Base-by-base conservation (phyloP, 2,329 filamentous ascomycete species). In the Lachnellula subtilissima region DNA sequence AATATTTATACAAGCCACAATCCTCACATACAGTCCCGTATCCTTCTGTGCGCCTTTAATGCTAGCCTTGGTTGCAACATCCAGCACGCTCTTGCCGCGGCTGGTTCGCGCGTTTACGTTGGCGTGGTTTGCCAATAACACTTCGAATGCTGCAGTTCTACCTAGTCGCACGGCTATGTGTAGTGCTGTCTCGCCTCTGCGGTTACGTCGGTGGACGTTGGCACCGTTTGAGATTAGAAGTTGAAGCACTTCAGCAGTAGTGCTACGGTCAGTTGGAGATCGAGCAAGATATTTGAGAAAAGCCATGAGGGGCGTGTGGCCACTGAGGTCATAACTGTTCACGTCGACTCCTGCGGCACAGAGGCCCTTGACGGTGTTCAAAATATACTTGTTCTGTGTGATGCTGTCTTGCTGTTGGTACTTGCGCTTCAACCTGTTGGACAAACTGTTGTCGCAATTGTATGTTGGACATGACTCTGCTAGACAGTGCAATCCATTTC, bases 121-220 rank as follows among this genome's bases (percentile, higher is more conserved):
- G 3, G 53, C 50, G 5, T 48, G 22, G 19, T 36, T 45, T 6
- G 17, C 50, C 12, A 59, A 40, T 1, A 59, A 22, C 3, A 52
- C 25, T 35, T 52, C 28, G 2, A 48, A 36, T n/a, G 50, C 42
- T 23, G 42, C 47, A 7, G 15, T 14, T 2, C 42, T 17, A 2
- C 53, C 53, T 2, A 59, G 25, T 9, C 43, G 35, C 12, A 54
- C 25, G n/a, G 57, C 50, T 2, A 56, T 7, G 48, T 59, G 57
- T 6, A 59, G 43, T 12, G 57, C 57, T 12, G 53, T 59, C 39
- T 59, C 57, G 17, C 57, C 57, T 19, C 51, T 37, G 8, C 57
- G 53, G 40, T 56, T 56, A 2, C 53, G 50, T 14, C 53, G 19
- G 35, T 51, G 42, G 2, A 52, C 25, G 15, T 52, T 48, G 32